Percentiles rank a stretch among this genome's conserved stretches.
phyloP scores from a whole-genome alignment of 208 protist genomes.

The Wallacemonas sp. region DNA sequence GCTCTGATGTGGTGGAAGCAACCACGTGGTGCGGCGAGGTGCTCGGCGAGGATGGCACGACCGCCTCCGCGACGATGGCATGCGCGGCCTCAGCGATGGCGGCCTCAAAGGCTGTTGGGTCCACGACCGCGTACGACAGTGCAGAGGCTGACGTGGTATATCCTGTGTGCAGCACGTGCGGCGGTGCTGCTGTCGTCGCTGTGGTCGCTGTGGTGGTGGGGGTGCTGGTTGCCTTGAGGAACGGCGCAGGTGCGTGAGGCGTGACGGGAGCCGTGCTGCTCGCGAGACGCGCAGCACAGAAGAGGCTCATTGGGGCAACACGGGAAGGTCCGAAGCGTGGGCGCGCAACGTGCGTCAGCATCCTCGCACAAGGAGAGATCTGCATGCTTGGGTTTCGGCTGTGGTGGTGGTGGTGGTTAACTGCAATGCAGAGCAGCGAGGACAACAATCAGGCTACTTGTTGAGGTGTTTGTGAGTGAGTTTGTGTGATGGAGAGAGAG shows the following conservation, averaged over 20 bases:
- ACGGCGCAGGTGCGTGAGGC: neutral
- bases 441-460: too few relatives aligned
- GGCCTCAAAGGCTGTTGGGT: constrained; percentile 16
- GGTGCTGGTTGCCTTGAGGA: neutral
- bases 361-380: too few relatives aligned
- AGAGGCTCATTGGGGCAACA: too few relatives aligned
- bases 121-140: constrained; percentile 11
- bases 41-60: neutral
- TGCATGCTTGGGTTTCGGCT: too few relatives aligned
- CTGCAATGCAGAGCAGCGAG: too few relatives aligned
- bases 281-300: too few relatives aligned
- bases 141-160: neutral
- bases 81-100: constrained; percentile 4
- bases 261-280: too few relatives aligned
- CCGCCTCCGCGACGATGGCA: constrained; percentile 1
- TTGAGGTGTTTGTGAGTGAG: too few relatives aligned
- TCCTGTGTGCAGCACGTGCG: constrained; percentile 2
- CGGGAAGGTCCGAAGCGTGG: too few relatives aligned
- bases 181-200: neutral
- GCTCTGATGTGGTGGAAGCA: neutral
- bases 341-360: too few relatives aligned
- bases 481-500: too few relatives aligned
- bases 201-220: neutral
- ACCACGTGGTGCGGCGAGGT: neutral
- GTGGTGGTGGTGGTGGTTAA: too few relatives aligned